These are phyloP conservation scores for Leishmania braziliensis DNA, from an alignment of 208 protist genomes.

Conservation along the genomic window DNA sequence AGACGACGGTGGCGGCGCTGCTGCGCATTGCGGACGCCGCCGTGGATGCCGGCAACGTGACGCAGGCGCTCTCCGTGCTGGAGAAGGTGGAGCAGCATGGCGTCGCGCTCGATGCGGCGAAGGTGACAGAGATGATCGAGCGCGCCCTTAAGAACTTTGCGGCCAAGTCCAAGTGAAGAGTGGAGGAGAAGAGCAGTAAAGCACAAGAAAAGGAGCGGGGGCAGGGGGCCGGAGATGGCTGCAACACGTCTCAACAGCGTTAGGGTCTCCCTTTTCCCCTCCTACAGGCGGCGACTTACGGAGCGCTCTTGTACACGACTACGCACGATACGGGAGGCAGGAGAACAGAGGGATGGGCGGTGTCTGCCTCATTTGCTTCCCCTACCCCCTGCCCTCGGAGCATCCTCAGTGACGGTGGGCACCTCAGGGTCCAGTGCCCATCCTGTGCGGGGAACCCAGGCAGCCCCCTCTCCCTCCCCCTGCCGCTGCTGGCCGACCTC, in stretches of 20 bases:
- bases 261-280: background rate
- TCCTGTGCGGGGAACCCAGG: background rate
- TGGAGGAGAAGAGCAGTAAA: background rate
- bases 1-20: slow-evolving; percentile 39
- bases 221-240: too few relatives aligned
- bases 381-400: background rate
- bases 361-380: background rate
- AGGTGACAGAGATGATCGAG: slow-evolving; percentile 70
- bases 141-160: slow-evolving; percentile 59
- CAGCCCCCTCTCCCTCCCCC: background rate
- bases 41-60: slow-evolving; percentile 67
- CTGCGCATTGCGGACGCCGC: slow-evolving; percentile 67
- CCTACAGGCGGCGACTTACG: background rate
- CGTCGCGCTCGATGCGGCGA: slow-evolving; percentile 44
- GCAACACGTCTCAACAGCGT: background rate
- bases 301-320: background rate
- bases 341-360: background rate
- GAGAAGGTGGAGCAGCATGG: slow-evolving; percentile 60
- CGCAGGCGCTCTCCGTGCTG: slow-evolving; percentile 53
- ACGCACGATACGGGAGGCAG: background rate
- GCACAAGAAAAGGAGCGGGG: background rate
- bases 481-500: background rate
- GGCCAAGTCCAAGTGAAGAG: slow-evolving; percentile 23
- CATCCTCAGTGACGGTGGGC: background rate
- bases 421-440: background rate